Conservation (phyloP, 1,284 basidiomycete genomes). For the Ganoderma lingzhi region DNA sequence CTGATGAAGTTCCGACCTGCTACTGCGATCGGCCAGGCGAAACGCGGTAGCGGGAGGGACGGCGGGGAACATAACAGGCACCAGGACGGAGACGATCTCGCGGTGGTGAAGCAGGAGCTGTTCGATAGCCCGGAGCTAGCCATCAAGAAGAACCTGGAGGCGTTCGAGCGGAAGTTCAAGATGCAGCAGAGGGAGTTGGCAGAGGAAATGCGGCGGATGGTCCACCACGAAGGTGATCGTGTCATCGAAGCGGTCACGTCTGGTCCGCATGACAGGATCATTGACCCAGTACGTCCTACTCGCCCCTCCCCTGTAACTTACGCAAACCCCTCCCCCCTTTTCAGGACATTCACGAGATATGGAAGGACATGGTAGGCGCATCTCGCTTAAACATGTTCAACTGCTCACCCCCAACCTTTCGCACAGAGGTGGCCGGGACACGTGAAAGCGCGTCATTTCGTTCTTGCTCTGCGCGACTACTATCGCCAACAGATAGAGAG, state of each 20-base stretch:
- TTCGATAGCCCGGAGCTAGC: constrained; percentile 26
- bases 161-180: constrained; percentile 42
- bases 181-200: constrained; percentile 39
- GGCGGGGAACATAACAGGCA: not conserved
- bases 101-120: constrained; percentile 15
- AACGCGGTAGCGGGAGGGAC: not conserved
- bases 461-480: constrained; percentile 44
- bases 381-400: not conserved
- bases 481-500: constrained; percentile 36
- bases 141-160: constrained; percentile 35
- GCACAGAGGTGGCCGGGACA: constrained; percentile 42
- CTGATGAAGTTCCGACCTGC: constrained; percentile 20
- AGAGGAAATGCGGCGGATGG: constrained; percentile 31
- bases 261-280: constrained; percentile 42
- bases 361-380: constrained; percentile 39
- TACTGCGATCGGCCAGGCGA: not conserved
- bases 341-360: constrained; percentile 36
- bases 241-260: constrained; percentile 38
- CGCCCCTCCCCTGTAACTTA: not conserved
- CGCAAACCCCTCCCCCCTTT: not conserved
- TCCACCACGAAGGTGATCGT: constrained; percentile 36
- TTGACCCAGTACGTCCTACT: constrained; percentile 34
- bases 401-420: not conserved
- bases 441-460: constrained; percentile 44
- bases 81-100: constrained; percentile 3